These are phyloP conservation scores for Phytophthora hybrid DNA, from an alignment of 352 stramenopile species.

Conservation along the genomic window DNA sequence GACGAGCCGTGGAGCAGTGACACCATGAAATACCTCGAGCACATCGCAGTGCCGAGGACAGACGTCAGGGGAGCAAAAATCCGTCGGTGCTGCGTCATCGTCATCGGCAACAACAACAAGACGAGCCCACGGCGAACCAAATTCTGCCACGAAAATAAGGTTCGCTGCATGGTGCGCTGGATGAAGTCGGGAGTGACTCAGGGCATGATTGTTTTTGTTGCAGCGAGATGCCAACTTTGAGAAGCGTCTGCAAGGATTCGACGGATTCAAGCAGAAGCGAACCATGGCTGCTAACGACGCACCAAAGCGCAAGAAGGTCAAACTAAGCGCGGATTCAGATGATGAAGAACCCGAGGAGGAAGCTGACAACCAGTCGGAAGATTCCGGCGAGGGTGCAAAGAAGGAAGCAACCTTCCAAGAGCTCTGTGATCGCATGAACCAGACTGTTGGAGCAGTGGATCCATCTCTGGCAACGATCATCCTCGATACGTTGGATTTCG, in stretches of 20 bases:
- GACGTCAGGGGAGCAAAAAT: not conserved
- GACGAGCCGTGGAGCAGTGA: not conserved
- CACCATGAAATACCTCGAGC: not conserved
- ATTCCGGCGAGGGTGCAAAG: not conserved
- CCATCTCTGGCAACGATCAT: slow-evolving; percentile 2
- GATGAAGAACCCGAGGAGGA: not conserved
- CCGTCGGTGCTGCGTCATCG: not conserved
- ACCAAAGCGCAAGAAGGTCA: slow-evolving; percentile 1
- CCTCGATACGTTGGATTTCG: slow-evolving; percentile 3
- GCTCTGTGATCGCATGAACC: slow-evolving; percentile 1
- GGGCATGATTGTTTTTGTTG: not conserved
- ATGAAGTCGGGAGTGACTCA: not conserved
- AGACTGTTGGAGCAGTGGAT: not conserved
- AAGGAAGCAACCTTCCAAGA: slow-evolving; percentile 1
- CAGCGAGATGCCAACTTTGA: not conserved
- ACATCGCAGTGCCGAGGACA: not conserved
- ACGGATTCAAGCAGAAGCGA: not conserved
- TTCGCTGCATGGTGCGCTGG: not conserved
- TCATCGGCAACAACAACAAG: not conserved
- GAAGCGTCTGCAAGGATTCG: not conserved
- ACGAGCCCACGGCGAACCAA: not conserved
- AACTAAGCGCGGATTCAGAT: not conserved
- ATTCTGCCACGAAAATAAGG: slow-evolving; percentile 8
- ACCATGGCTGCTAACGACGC: not conserved
- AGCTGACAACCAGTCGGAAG: not conserved